These are phyloP conservation scores for Venturia carpophila DNA, from an alignment of 2,329 filamentous ascomycete genomes.

Conservation along the genomic window DNA sequence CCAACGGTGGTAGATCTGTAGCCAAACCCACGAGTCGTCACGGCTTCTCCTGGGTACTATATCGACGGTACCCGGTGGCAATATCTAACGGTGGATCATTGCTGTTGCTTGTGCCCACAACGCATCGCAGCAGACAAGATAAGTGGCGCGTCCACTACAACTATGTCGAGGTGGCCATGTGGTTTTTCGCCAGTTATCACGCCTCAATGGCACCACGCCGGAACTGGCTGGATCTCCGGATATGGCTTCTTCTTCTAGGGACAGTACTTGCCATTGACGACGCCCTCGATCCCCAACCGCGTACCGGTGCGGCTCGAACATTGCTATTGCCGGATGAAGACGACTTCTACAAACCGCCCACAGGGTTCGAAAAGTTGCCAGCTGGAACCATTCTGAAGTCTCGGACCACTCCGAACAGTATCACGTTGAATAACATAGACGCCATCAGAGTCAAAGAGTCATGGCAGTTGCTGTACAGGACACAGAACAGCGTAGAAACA, in stretches of 20 bases:
- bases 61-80: conserved; percentile 4
- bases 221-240: not conserved
- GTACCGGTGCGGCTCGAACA: not conserved
- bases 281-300: not conserved
- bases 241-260: not conserved
- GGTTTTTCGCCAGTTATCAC: not conserved
- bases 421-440: conserved; percentile 17
- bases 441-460: conserved; percentile 11
- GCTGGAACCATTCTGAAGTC: conserved; percentile 9
- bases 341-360: conserved; percentile 11
- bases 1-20: not conserved
- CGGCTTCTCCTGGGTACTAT: not conserved
- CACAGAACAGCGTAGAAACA: conserved; percentile 18
- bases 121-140: not conserved
- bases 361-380: not conserved
- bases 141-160: not conserved
- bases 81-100: not conserved
- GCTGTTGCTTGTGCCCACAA: not conserved
- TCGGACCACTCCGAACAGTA: conserved; percentile 7
- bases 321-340: conserved; percentile 3
- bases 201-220: not conserved
- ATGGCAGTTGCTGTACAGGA: conserved; percentile 18
- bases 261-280: not conserved
- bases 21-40: not conserved
- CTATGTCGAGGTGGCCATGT: not conserved